These are phyloP conservation scores for Cadophora gregata DNA, from an alignment of 2,329 filamentous ascomycete species.

Conservation along the genomic window DNA sequence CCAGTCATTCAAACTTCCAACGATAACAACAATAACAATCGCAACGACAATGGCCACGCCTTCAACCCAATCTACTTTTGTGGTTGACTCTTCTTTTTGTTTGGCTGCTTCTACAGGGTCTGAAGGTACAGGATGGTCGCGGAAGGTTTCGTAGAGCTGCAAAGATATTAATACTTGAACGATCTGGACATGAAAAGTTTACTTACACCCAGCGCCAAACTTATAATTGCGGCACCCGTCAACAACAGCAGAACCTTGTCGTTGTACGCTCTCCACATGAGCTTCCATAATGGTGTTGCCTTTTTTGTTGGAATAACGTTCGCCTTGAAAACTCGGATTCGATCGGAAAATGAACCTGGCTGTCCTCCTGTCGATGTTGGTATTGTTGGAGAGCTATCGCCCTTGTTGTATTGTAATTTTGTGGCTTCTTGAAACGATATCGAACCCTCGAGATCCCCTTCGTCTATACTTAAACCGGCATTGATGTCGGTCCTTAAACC, in stretches of 20 bases:
- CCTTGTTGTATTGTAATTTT: slow-evolving; percentile 28
- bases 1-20: slow-evolving; percentile 79
- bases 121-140: slow-evolving; percentile 11
- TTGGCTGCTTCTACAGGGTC: slow-evolving; percentile 48
- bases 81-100: slow-evolving; percentile 52
- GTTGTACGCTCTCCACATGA: slow-evolving; percentile 82
- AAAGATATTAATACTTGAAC: background rate
- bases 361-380: slow-evolving; percentile 32
- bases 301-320: slow-evolving; percentile 72
- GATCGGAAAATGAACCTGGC: slow-evolving; percentile 57
- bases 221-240: slow-evolving; percentile 72
- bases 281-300: slow-evolving; percentile 69
- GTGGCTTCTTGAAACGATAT: slow-evolving; percentile 70
- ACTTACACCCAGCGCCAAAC: slow-evolving; percentile 70
- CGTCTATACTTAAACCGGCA: slow-evolving; percentile 73
- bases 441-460: slow-evolving; percentile 64
- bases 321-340: slow-evolving; percentile 71
- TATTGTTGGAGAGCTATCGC: slow-evolving; percentile 27
- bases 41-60: slow-evolving; percentile 80
- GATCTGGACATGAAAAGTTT: background rate
- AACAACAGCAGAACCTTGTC: slow-evolving; percentile 79
- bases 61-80: slow-evolving; percentile 74
- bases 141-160: slow-evolving; percentile 65
- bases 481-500: slow-evolving; percentile 70
- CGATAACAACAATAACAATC: slow-evolving; percentile 75